These are phyloP conservation scores for Rhododendron kiyosumense DNA, from an alignment of 148 eudicot species.

Conservation along the genomic window DNA sequence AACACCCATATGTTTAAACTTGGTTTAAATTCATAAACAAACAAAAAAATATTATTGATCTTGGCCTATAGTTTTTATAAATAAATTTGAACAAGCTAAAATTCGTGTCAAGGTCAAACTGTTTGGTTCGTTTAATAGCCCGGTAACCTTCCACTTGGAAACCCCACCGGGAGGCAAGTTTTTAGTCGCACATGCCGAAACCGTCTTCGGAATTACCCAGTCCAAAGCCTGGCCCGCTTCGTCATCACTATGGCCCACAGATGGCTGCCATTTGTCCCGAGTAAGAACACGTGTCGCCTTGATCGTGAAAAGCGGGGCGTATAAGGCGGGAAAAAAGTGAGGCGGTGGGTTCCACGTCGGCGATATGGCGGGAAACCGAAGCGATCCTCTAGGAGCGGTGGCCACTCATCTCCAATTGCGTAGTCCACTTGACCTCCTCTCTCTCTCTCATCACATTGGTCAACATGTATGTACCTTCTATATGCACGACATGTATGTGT, in stretches of 20 bases:
- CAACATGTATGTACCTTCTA: background rate
- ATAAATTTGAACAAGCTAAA: no score
- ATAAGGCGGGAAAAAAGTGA: background rate
- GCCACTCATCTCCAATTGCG: constrained; percentile 4
- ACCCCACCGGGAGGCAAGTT: background rate
- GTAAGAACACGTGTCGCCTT: background rate
- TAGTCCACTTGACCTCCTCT: background rate
- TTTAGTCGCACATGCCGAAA: background rate
- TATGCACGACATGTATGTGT: background rate
- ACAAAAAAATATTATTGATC: no score
- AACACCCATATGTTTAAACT: no score
- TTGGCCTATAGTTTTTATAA: no score
- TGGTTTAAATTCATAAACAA: no score
- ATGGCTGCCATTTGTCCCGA: background rate
- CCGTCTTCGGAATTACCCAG: background rate
- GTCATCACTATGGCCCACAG: background rate
- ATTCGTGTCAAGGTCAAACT: no score
- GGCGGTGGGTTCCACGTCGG: background rate
- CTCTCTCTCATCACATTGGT: background rate
- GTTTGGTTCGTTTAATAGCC: no score
- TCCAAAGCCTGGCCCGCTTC: background rate
- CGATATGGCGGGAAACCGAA: constrained; percentile 1
- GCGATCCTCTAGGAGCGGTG: background rate
- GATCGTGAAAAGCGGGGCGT: background rate
- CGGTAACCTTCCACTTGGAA: no score